Conservation (phyloP, 768 basidiomycete species). For the Lentinula edodes region DNA sequence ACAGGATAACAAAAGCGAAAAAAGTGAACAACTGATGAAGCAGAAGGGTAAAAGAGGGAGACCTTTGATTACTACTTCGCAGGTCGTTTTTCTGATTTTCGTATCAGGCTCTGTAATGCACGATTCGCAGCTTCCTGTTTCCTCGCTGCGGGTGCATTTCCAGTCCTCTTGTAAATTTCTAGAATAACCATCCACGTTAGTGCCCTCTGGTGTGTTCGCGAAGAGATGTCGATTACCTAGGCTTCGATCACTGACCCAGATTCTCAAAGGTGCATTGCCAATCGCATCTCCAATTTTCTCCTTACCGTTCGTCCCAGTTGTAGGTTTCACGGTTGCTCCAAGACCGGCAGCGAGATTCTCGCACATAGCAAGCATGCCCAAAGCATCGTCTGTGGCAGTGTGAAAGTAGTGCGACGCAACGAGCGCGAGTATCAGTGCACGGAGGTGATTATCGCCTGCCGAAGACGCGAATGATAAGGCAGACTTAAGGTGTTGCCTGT, state of each 20-base stretch:
- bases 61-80: not conserved
- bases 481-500: constrained; percentile 51
- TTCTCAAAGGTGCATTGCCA: constrained; percentile 59
- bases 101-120: not conserved
- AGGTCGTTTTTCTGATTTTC: not conserved
- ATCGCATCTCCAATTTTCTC: constrained; percentile 13
- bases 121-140: constrained; percentile 6
- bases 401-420: constrained; percentile 67
- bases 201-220: not conserved
- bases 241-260: constrained; percentile 72
- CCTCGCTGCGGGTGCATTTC: not conserved
- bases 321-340: constrained; percentile 34
- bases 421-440: constrained; percentile 63
- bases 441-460: constrained; percentile 67
- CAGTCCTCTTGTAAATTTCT: constrained; percentile 2
- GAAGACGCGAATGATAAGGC: constrained; percentile 53
- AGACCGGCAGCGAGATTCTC: constrained; percentile 70
- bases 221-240: constrained; percentile 40
- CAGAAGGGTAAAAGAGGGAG: no score
- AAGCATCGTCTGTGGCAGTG: constrained; percentile 65
- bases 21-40: no score
- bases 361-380: constrained; percentile 57
- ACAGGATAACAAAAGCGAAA: no score
- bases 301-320: not conserved
- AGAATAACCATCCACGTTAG: not conserved